Evolutionary conservation across 768 basidiomycete genomes (phyloP), one percentile per base, ranked within the genome.

Genomic region (Russula abietina): DNA sequence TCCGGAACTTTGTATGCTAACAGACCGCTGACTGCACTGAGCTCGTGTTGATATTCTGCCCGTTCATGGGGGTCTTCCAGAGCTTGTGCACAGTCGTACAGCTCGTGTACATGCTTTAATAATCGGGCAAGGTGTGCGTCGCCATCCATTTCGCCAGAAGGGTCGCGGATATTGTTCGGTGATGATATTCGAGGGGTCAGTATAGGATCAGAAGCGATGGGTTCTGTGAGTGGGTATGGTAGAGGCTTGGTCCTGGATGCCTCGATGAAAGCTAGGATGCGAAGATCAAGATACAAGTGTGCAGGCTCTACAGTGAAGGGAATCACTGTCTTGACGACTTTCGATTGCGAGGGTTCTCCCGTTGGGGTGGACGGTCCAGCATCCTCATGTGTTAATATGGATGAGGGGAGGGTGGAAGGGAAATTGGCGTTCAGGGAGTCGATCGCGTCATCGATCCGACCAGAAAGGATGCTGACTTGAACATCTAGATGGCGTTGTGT

Each of bases 191-290:
- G 33, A 51, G 65, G 68, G 43, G 67, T 30, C 38, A 59, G 51
- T n/a, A 62, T 39, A 57, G 62, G 50, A 55, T 64, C 60, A 28
- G 57, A 58, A 19, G 19, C 32, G 30, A 50, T 3, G 22, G 60
- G 17, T 19, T 28, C 38, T 46, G 65, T 55, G 43, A 70, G 62
- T 28, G 75, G 72, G 68, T 80, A 81, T 3, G 75, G 74, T 19
- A 91, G 78, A 4, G 90, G 88, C 14, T 81, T 71, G 2, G 88
- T 88, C 32, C 93, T 84, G 66, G 91, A 85, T 24, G 86, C 81
- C 73, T 98, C 95, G 69, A 91, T 86, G 75, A 97, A 98, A 2
- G 84, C 83, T 46, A 89, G 86, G 53, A 97, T 90, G 55, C 87
- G 88, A 43, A 98, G 84, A 71, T 97, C 94, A 64, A 98, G 81